A percentile compares a stretch with the other conserved stretches of the same genome.
Evolutionary conservation across 2,329 filamentous ascomycete species (phyloP).

Genomic region (Meredithiella fracta): DNA sequence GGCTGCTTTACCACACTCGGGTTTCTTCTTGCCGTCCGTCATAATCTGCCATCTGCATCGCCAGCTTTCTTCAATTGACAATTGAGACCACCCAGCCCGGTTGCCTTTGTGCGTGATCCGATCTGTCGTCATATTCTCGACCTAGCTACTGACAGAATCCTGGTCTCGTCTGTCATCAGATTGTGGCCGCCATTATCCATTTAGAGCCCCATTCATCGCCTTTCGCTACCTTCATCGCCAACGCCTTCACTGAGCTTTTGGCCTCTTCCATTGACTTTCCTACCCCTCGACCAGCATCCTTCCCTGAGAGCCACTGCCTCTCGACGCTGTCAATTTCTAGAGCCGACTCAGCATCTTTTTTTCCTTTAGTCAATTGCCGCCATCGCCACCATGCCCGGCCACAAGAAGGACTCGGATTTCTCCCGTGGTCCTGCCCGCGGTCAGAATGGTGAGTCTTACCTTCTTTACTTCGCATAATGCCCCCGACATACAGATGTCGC

Average conservation of each 20-base stretch:
- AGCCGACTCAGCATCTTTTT: neutral
- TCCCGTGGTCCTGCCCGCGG: constrained; percentile 16
- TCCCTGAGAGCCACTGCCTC: constrained; percentile 1
- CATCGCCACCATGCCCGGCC: constrained; percentile 22
- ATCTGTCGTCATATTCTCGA: neutral
- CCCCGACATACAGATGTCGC: neutral
- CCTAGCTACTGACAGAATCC: neutral
- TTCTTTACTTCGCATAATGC: neutral
- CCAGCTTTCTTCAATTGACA: neutral
- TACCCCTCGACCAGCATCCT: neutral
- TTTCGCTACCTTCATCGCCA: neutral
- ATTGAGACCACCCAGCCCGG: neutral
- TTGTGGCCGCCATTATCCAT: neutral
- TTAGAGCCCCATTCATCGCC: constrained; percentile 4
- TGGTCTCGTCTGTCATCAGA: neutral
- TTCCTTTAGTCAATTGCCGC: constrained; percentile 3
- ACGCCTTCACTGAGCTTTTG: constrained; percentile 8
- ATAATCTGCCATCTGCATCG: neutral
- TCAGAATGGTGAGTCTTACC: constrained; percentile 23
- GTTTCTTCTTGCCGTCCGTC: neutral
- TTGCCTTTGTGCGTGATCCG: neutral
- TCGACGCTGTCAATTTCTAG: neutral
- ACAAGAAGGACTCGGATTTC: constrained; percentile 24
- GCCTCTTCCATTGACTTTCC: neutral
- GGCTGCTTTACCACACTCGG: too few species aligned